Conservation (phyloP, 257 asterid genomes). For the Solanum virginianum region DNA sequence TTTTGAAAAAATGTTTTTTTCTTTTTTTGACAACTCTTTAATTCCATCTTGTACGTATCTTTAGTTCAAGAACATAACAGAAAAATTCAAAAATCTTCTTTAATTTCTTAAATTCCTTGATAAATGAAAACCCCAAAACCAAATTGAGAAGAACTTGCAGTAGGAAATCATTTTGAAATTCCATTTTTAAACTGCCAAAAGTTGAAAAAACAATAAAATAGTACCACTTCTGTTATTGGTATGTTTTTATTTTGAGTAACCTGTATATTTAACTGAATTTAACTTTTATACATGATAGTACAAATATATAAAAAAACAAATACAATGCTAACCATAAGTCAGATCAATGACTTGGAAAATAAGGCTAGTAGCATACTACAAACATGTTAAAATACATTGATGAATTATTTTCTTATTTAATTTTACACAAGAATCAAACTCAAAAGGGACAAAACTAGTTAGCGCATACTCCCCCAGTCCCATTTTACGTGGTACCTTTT, state of each 20-base stretch:
- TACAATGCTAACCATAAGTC: too few species aligned
- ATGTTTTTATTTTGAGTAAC: neutral
- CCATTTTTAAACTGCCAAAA: neutral
- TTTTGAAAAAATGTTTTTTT: too few species aligned
- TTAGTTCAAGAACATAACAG: too few species aligned
- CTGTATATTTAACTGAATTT: neutral
- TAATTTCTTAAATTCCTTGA: too few species aligned
- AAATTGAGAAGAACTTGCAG: neutral
- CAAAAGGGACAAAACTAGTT: neutral
- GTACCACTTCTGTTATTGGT: neutral
- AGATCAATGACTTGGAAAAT: neutral
- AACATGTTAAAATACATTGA: neutral
- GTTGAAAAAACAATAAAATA: neutral
- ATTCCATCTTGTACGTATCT: too few species aligned
- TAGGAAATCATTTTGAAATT: neutral
- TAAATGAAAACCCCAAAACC: too few species aligned
- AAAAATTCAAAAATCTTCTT: too few species aligned
- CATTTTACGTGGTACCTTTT: too few species aligned
- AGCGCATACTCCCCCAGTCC: too few species aligned
- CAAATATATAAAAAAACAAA: too few species aligned
- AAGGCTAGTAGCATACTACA: neutral
- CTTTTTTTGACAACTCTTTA: too few species aligned
- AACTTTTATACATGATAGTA: neutral
- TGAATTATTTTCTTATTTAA: neutral
- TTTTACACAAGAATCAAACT: neutral